These are phyloP conservation scores for Suhomyces atakaporum DNA, from an alignment of 1,139 yeast species.

Conservation along the genomic window DNA sequence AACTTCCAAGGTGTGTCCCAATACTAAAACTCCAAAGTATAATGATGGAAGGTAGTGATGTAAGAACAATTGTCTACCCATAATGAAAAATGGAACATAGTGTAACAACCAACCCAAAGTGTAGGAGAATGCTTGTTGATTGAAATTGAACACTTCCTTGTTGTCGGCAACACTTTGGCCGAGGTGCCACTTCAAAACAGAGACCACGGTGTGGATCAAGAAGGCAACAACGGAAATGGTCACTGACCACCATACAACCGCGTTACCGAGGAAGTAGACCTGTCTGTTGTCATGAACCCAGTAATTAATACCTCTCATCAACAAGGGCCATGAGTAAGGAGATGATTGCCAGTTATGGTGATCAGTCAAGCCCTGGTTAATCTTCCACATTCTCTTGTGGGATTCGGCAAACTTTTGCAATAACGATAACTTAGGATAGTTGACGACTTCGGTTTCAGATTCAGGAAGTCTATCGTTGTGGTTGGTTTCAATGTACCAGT, in stretches of 20 bases:
- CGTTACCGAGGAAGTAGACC: slow-evolving; percentile 88
- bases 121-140: slow-evolving; percentile 66
- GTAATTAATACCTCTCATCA: slow-evolving; percentile 91
- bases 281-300: slow-evolving; percentile 81
- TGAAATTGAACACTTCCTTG: slow-evolving; percentile 67
- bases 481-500: slow-evolving; percentile 90
- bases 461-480: slow-evolving; percentile 37
- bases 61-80: slow-evolving; percentile 92
- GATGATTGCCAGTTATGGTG: slow-evolving; percentile 87
- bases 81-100: slow-evolving; percentile 82
- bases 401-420: slow-evolving; percentile 73
- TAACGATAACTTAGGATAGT: slow-evolving; percentile 66
- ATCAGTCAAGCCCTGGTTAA: slow-evolving; percentile 81
- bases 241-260: slow-evolving; percentile 87
- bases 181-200: slow-evolving; percentile 76
- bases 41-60: slow-evolving; percentile 93
- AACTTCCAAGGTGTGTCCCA: slow-evolving; percentile 81
- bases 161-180: slow-evolving; percentile 53
- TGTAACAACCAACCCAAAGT: slow-evolving; percentile 83
- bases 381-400: slow-evolving; percentile 88
- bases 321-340: slow-evolving; percentile 87
- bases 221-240: slow-evolving; percentile 60
- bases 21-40: slow-evolving; percentile 82
- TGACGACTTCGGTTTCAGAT: slow-evolving; percentile 36
- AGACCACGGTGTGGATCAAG: slow-evolving; percentile 51